A percentile compares a stretch with the other conserved stretches of the same genome.
Evolutionary conservation across 2,329 filamentous ascomycete species (phyloP).

Genomic region (Davidsoniella neocaledoniae): DNA sequence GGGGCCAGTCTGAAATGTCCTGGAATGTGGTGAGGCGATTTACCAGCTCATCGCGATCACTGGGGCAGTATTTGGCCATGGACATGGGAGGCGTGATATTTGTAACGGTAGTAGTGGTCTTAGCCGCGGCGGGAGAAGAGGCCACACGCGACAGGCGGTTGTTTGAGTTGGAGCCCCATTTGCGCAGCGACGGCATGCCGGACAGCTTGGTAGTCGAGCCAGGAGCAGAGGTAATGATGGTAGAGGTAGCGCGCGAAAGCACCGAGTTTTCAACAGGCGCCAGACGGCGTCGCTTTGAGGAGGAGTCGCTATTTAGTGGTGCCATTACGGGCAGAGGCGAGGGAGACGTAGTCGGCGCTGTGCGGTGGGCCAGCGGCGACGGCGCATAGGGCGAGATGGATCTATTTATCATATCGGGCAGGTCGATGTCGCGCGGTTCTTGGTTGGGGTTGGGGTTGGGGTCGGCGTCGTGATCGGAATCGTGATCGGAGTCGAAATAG

Average conservation of each 20-base stretch:
- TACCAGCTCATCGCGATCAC: conserved; percentile 69
- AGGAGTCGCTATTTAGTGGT: conserved; percentile 14
- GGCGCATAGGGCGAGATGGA: conserved; percentile 6
- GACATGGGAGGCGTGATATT: conserved; percentile 17
- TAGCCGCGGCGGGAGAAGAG: conserved; percentile 1
- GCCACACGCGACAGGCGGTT: background rate
- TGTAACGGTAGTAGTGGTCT: conserved; percentile 12
- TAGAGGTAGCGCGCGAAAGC: conserved; percentile 15
- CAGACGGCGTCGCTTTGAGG: conserved; percentile 33
- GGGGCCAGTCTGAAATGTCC: conserved; percentile 83
- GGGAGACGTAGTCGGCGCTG: background rate
- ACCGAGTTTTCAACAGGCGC: conserved; percentile 23
- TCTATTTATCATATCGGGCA: no score
- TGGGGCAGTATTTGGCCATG: conserved; percentile 61
- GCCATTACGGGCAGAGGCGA: conserved; percentile 1
- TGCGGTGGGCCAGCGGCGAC: conserved; percentile 12
- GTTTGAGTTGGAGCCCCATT: conserved; percentile 20
- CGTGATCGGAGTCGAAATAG: conserved; percentile 17
- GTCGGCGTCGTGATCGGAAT: conserved; percentile 5
- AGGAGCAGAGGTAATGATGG: conserved; percentile 16
- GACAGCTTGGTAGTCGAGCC: conserved; percentile 19
- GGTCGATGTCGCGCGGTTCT: conserved; percentile 8
- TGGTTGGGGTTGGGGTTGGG: background rate
- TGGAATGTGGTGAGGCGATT: conserved; percentile 73
- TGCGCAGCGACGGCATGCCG: conserved; percentile 24